Conservation (phyloP, 805 yeast genomes). For the Saccharomycodes ludwigii region DNA sequence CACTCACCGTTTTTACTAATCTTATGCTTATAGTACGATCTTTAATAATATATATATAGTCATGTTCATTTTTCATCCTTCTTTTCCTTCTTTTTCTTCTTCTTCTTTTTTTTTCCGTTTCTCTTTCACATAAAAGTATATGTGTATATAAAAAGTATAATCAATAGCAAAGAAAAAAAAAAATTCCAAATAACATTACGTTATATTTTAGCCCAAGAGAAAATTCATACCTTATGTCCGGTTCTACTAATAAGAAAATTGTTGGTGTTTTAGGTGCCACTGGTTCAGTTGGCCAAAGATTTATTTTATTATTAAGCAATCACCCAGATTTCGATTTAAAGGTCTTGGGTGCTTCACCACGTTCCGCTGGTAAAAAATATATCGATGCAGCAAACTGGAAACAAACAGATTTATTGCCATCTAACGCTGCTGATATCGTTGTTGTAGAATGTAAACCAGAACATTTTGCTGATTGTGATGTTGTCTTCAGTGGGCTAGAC, state of each 20-base stretch:
- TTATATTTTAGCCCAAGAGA: not conserved
- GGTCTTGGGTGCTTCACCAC: constrained; percentile 82
- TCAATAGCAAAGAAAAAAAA: not conserved
- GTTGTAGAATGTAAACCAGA: constrained; percentile 73
- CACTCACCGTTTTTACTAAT: no score
- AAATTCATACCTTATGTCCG: not conserved
- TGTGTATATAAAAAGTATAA: not conserved
- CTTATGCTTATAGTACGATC: no score
- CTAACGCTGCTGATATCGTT: constrained; percentile 41
- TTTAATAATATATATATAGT: no score
- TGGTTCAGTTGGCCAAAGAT: constrained; percentile 95
- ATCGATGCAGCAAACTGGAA: constrained; percentile 87
- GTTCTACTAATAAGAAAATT: constrained; percentile 21
- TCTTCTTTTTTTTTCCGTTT: no score
- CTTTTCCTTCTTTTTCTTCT: no score
- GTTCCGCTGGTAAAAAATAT: constrained; percentile 88
- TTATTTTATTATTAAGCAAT: constrained; percentile 66
- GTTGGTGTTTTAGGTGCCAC: constrained; percentile 96
- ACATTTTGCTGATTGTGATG: constrained; percentile 77
- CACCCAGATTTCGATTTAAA: constrained; percentile 85
- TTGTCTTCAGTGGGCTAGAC: constrained; percentile 91
- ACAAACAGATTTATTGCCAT: constrained; percentile 77
- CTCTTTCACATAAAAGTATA: not conserved
- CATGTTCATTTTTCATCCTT: no score
- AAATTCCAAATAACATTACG: not conserved